phyloP scores from a whole-genome alignment of 139 green algal species.

The Tetraselmis striata region DNA sequence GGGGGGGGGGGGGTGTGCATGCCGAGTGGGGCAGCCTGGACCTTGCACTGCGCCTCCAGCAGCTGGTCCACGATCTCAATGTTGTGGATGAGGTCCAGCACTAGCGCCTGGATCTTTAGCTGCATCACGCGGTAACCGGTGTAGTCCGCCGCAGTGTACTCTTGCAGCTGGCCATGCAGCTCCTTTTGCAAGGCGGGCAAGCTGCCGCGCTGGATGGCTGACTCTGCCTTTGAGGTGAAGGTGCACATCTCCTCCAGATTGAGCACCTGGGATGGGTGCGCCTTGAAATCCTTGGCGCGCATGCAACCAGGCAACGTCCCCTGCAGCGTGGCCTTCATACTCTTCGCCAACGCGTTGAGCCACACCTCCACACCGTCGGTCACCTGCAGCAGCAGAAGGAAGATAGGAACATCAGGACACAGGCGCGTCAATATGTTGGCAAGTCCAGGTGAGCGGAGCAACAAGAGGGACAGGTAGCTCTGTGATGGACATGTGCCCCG shows the following conservation, averaged over 20 bases:
- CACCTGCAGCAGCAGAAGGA: no score
- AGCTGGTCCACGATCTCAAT: constrained; percentile 66
- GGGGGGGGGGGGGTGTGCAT: no score
- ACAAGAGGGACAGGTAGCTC: no score
- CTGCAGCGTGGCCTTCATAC: constrained; percentile 39
- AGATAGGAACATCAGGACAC: no score
- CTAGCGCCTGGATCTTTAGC: constrained; percentile 64
- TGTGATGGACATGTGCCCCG: no score
- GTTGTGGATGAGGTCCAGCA: constrained; percentile 79
- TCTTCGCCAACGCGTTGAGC: constrained; percentile 10
- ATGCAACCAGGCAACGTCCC: constrained; percentile 29
- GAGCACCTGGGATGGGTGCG: constrained; percentile 44
- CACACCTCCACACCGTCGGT: constrained; percentile 25
- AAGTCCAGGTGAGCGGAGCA: no score
- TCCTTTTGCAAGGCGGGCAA: constrained; percentile 18
- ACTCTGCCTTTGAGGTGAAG: constrained; percentile 48
- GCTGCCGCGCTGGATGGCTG: constrained; percentile 10
- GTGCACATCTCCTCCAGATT: constrained; percentile 50
- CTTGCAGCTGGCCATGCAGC: constrained; percentile 43
- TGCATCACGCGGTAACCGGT: constrained; percentile 53
- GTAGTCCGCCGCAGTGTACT: constrained; percentile 47
- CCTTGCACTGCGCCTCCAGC: constrained; percentile 5
- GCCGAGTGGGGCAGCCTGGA: background rate
- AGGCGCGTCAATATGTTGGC: no score
- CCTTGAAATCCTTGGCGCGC: constrained; percentile 34